Conservation (phyloP, 129 eudicot genomes). For the Tagetes patula region DNA sequence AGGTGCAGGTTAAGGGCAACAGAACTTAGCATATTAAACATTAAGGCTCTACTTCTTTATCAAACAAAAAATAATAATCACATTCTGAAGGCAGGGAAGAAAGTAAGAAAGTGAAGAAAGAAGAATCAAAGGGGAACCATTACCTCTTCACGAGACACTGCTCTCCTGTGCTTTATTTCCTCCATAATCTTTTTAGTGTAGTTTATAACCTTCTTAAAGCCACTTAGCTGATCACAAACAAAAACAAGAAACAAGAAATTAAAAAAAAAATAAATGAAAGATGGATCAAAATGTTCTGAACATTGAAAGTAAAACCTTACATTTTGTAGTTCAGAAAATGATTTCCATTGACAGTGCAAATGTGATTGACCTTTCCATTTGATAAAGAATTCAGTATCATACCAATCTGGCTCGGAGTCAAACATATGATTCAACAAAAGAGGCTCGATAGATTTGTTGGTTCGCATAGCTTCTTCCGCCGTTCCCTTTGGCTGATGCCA, state of each 20-base stretch:
- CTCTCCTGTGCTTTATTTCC: constrained; percentile 82
- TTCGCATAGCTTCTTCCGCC: constrained; percentile 78
- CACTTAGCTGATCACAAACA: constrained; percentile 73
- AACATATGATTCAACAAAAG: constrained; percentile 66
- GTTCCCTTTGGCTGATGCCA: constrained; percentile 99
- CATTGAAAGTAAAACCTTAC: constrained; percentile 44
- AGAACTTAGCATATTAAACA: neutral
- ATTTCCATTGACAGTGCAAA: constrained; percentile 96
- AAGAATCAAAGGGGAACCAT: constrained; percentile 10
- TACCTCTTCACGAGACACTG: constrained; percentile 97
- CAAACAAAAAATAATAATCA: constrained; percentile 5
- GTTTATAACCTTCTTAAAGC: constrained; percentile 92
- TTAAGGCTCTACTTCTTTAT: constrained; percentile 20
- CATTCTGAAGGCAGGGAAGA: neutral
- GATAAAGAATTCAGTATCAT: constrained; percentile 73
- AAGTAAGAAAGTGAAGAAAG: neutral
- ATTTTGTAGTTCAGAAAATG: constrained; percentile 83
- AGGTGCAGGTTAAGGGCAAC: constrained; percentile 11
- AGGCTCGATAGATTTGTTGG: constrained; percentile 74
- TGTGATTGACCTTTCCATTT: constrained; percentile 99
- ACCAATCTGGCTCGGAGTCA: constrained; percentile 91
- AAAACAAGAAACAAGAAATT: constrained; percentile 13
- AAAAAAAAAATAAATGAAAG: constrained; percentile 13
- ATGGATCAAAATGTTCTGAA: constrained; percentile 10
- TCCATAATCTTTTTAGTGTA: constrained; percentile 86